Evolutionary conservation across 2,329 filamentous ascomycete species (phyloP).

Genomic region (Lasiodiplodia hormozganensis): DNA sequence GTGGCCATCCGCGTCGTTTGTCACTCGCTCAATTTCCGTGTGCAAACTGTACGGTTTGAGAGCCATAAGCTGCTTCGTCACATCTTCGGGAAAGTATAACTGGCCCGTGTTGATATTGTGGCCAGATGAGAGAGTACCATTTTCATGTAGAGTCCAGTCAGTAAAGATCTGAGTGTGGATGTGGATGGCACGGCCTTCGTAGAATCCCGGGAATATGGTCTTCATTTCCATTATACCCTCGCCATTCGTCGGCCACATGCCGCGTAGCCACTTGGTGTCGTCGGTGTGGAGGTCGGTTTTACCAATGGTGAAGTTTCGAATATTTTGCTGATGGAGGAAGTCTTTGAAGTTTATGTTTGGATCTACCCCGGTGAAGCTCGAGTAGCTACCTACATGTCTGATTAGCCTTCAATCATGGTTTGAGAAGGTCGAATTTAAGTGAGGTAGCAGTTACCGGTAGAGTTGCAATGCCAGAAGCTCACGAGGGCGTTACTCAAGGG

Average conservation of each 20-base stretch:
- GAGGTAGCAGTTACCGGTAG: constrained; percentile 29
- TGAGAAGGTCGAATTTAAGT: no score
- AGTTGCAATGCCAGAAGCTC: constrained; percentile 45
- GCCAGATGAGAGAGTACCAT: neutral
- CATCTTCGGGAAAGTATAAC: constrained; percentile 41
- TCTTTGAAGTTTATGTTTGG: constrained; percentile 18
- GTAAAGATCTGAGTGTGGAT: neutral
- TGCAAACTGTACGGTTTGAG: constrained; percentile 44
- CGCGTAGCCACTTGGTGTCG: constrained; percentile 39
- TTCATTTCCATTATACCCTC: constrained; percentile 25
- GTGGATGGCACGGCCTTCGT: neutral
- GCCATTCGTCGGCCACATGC: constrained; percentile 39
- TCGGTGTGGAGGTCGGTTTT: constrained; percentile 37
- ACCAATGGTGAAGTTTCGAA: constrained; percentile 31
- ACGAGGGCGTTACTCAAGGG: constrained; percentile 45
- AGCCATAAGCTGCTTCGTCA: constrained; percentile 42
- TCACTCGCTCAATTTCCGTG: constrained; percentile 45
- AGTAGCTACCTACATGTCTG: constrained; percentile 35
- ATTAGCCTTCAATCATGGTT: no score
- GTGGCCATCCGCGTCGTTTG: constrained; percentile 38
- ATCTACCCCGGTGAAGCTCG: constrained; percentile 38
- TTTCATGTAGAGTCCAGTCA: neutral
- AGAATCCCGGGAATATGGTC: neutral
- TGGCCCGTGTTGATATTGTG: constrained; percentile 37
- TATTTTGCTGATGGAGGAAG: constrained; percentile 40